phyloP scores from a whole-genome alignment of 148 eudicot species.

The Chenopodium berlandieri region DNA sequence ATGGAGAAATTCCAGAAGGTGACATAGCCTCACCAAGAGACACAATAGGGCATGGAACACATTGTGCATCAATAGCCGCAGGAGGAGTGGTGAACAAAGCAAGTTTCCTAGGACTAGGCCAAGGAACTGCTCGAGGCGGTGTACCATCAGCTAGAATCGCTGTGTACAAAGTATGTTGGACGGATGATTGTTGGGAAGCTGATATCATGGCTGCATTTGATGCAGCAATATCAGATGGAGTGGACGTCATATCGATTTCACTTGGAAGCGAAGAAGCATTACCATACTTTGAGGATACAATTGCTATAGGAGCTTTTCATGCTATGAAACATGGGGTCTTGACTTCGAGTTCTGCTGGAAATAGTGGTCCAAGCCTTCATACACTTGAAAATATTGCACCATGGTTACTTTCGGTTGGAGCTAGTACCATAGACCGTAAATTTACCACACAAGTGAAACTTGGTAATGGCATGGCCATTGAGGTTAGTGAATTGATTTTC shows the following conservation, averaged over 20 bases:
- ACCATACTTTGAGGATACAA: constrained; percentile 34
- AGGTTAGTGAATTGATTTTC: constrained; percentile 23
- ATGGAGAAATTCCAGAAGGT: constrained; percentile 7
- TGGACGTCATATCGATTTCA: constrained; percentile 50
- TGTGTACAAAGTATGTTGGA: constrained; percentile 51
- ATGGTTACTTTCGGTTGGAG: constrained; percentile 54
- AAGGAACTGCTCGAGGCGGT: constrained; percentile 47
- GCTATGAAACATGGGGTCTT: constrained; percentile 50
- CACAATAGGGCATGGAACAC: constrained; percentile 50
- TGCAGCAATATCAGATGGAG: constrained; percentile 62
- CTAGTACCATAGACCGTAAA: constrained; percentile 43
- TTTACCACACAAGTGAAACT: constrained; percentile 33
- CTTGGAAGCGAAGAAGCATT: constrained; percentile 11
- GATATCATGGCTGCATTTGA: constrained; percentile 59
- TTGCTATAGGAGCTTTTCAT: constrained; percentile 57
- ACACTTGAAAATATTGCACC: constrained; percentile 35
- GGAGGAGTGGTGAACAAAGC: constrained; percentile 35
- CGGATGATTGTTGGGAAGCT: constrained; percentile 26
- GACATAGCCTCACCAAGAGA: constrained; percentile 45
- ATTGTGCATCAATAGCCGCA: constrained; percentile 49
- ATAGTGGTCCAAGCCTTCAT: constrained; percentile 34
- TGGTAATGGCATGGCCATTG: constrained; percentile 31
- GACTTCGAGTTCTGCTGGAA: constrained; percentile 50
- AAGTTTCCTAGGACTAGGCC: constrained; percentile 36
- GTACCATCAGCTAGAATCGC: constrained; percentile 51